Evolutionary conservation across 371 early-diverging fungal genomes (phyloP), one percentile per base, ranked within the genome.

Genomic region (Lichtheimia hyalospora): DNA sequence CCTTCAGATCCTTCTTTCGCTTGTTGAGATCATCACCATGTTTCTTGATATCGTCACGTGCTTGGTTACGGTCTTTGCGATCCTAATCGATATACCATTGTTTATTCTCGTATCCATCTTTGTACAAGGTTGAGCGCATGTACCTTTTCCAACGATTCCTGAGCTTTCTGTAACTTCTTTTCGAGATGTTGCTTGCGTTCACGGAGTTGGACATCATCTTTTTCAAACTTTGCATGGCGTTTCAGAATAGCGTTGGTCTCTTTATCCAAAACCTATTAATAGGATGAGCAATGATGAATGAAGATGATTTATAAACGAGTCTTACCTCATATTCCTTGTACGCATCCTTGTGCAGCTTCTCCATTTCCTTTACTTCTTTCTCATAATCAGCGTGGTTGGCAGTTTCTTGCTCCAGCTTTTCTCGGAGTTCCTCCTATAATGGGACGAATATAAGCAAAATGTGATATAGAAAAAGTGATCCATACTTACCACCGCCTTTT

Each of bases 111-210:
- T 27, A 7, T 27, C 3, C 27, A 27, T 34, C 34, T 25, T 25
- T 25, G 25, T 25, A 25, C 25, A 25, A 10, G 0, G 1, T 34
- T 34, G 0, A 34, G 46, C 18, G 10, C 1, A 25, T 58, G 41
- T 79, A 84, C 90, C 42, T 81, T 70, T 60, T 89, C 75, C n/a
- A 89, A 64, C 0, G 84, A 63, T 51, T 85, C 84, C 46, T 71
- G 71, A 4, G 81, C 52, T 64, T 92, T 93, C 60, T 91, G 92
- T 54, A 86, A 81, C 63, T 90, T 92, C 43, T 68, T 82, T 39
- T 75, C 77, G 65, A 94, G 67, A 73, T 95, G 91, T 52, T 93
- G 89, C 64, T 84, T 88, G 46, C 87, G 86, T 63, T 93, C 95
- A 53, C 85, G 83, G 40, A 89, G 63, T 62, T 90, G 78, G 15